Base-by-base conservation (phyloP, 352 stramenopile genomes). In the Saprolegnia diclina region DNA sequence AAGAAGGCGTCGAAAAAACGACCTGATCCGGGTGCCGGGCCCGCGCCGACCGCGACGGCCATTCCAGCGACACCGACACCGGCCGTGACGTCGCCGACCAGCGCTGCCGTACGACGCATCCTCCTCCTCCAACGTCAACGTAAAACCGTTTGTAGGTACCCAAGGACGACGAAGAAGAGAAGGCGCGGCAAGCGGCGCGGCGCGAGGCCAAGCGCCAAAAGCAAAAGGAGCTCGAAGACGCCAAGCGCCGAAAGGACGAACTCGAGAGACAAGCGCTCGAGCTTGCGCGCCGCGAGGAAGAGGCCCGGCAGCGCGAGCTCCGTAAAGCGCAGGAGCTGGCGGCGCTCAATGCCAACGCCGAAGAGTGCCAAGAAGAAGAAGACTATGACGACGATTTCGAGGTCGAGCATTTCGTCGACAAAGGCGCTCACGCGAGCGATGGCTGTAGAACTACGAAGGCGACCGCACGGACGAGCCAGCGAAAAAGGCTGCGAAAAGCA, bases 341-440 rank as follows among this genome's bases (percentile, higher is more conserved):
- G 9, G 79, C 72, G 14, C 65, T 91, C 16, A 89, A 89, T 64
- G 83, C 83, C 6, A 91, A 91, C 57, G 83, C 81, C 14, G 80
- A 91, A 45, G 80, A 88, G 46, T 86, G 81, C 13, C 80, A 88
- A 42, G 83, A 83, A 22, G 77, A 91, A 75, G 83, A 82, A 14
- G 82, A 87, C 3, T 89, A 91, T 50, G 79, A 89, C 40, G 82
- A 90, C 6, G 82, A 73, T 0, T 91, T 89, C 74, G 79, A 86
- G 63, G 63, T 69, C 18, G n/a, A n/a, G n/a, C n/a, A n/a, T n/a
- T n/a, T 44, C 40, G 24, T 44, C 32, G 11, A 37, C 50, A 57
- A 56, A 22, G 59, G 22, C 14, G 21, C 29, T 65, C 10, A 2
- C 19, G 4, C 57, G 1, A 21, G 26, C 45, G 19, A 11, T 52